Base-by-base conservation (phyloP, 305 asterid genomes). In the Salvia sclarea region DNA sequence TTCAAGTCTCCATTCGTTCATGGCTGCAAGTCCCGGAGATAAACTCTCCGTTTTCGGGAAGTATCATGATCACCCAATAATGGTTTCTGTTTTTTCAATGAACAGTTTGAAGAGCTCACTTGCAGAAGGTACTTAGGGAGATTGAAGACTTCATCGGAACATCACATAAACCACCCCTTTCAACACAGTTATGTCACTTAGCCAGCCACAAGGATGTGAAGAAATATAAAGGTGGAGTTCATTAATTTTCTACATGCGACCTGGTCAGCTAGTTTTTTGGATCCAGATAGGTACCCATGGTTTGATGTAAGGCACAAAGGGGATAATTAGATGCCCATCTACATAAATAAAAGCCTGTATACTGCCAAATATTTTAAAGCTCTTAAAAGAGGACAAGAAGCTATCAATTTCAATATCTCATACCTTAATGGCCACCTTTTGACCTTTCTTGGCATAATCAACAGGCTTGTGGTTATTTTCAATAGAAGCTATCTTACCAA, bases 341-440 rank as follows among this genome's bases (percentile, higher is more conserved):
- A 31, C 57, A 56, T 25, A 21, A 33, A 10, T 44, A 21, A 28
- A 14, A 37, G 38, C 6, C 50, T 43, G 25, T 13, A 24, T 64
- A 10, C 12, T 10, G 21, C 11, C 72, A 17, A 64, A 45, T 11
- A 75, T 48, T 25, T 35, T 17, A 44, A 24, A 22, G 2, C 21
- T 25, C n/a, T 61, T n/a, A 44, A 48, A 16, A 59, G 43, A 54
- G 43, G 16, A 25, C 2, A 38, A 20, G 45, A 61, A 56, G 65
- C 47, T 25, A 64, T 30, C 52, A 56, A 75, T 62, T 20, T 20
- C 70, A 38, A 62, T 71, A 68, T 60, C 41, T 28, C 83, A 50
- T 88, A 95, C 99, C 99, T 95, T 95, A 68, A 95, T 85, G 75
- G 99, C 98, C 69, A 95, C 96, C 79, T 78, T 83, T 71, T 86